These are phyloP conservation scores for Leersia perrieri DNA, from an alignment of 176 grass and related monocot genomes.

Conservation along the genomic window DNA sequence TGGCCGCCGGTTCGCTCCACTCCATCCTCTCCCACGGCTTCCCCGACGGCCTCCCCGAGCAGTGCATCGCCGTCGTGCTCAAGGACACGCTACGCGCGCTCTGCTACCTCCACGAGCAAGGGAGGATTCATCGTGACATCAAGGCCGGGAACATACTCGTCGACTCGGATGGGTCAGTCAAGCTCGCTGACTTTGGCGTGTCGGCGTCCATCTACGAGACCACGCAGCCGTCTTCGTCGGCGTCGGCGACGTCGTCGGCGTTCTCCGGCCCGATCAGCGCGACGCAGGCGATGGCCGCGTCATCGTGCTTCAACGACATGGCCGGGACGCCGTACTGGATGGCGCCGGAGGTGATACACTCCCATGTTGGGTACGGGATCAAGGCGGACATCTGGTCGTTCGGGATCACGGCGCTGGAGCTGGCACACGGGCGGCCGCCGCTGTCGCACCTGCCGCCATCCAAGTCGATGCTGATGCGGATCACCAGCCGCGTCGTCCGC, in stretches of 20 bases:
- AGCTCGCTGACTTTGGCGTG: slow-evolving; percentile 92
- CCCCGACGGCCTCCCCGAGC: slow-evolving; percentile 66
- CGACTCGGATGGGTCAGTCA: slow-evolving; percentile 72
- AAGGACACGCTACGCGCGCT: slow-evolving; percentile 70
- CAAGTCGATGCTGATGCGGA: slow-evolving; percentile 79
- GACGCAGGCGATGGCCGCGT: background rate
- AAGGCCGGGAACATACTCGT: slow-evolving; percentile 84
- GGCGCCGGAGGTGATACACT: slow-evolving; percentile 96
- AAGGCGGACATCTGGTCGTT: slow-evolving; percentile 99
- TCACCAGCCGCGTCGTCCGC: slow-evolving; percentile 64
- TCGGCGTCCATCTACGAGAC: slow-evolving; percentile 91
- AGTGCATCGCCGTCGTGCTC: slow-evolving; percentile 65
- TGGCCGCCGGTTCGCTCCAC: slow-evolving; percentile 79
- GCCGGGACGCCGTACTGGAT: slow-evolving; percentile 95
- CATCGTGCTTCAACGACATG: slow-evolving; percentile 72
- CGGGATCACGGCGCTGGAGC: slow-evolving; percentile 91
- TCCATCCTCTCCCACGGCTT: slow-evolving; percentile 71
- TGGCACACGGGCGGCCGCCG: slow-evolving; percentile 81
- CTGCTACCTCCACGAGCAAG: slow-evolving; percentile 81
- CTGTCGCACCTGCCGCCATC: slow-evolving; percentile 88
- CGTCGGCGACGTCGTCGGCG: background rate
- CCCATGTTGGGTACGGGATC: slow-evolving; percentile 80
- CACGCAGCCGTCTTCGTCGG: background rate
- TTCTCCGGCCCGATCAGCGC: slow-evolving; percentile 13
- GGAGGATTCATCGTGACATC: slow-evolving; percentile 91